phyloP scores from a whole-genome alignment of 2,329 filamentous ascomycete genomes.

The Fusarium humuli region DNA sequence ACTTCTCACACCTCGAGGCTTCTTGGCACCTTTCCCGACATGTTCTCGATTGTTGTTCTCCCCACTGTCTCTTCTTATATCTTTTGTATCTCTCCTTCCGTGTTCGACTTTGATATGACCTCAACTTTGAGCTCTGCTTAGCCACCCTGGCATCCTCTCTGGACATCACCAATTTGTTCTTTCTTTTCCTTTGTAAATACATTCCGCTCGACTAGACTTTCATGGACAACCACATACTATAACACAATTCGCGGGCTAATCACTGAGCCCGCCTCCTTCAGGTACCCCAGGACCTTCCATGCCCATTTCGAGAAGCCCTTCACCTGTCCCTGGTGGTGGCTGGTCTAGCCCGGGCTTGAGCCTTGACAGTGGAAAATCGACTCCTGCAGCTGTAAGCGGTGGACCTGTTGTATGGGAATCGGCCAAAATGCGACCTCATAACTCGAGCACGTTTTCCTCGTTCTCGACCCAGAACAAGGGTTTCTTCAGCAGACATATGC shows the following conservation, averaged over 20 bases:
- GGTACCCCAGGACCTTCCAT: slow-evolving; percentile 72
- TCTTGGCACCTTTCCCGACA: slow-evolving; percentile 22
- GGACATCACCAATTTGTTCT: neutral
- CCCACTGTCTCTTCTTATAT: slow-evolving; percentile 25
- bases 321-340: slow-evolving; percentile 83
- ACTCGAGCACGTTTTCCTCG: slow-evolving; percentile 79
- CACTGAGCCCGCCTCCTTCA: slow-evolving; percentile 46
- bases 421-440: slow-evolving; percentile 79
- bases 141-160: slow-evolving; percentile 14
- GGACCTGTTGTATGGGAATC: slow-evolving; percentile 82
- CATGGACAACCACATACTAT: slow-evolving; percentile 24
- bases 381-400: slow-evolving; percentile 69
- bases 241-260: slow-evolving; percentile 44
- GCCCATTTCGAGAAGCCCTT: slow-evolving; percentile 89
- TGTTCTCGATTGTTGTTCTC: slow-evolving; percentile 22
- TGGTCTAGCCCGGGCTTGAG: slow-evolving; percentile 88
- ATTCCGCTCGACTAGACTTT: slow-evolving; percentile 16
- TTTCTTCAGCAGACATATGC: slow-evolving; percentile 88
- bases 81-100: slow-evolving; percentile 6
- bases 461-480: slow-evolving; percentile 85
- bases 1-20: slow-evolving; percentile 27
- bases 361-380: slow-evolving; percentile 77
- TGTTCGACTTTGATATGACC: slow-evolving; percentile 5
- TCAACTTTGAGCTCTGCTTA: slow-evolving; percentile 9
- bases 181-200: slow-evolving; percentile 2